Base-by-base conservation (phyloP, 129 eudicot genomes). In the Lactuca sativa region DNA sequence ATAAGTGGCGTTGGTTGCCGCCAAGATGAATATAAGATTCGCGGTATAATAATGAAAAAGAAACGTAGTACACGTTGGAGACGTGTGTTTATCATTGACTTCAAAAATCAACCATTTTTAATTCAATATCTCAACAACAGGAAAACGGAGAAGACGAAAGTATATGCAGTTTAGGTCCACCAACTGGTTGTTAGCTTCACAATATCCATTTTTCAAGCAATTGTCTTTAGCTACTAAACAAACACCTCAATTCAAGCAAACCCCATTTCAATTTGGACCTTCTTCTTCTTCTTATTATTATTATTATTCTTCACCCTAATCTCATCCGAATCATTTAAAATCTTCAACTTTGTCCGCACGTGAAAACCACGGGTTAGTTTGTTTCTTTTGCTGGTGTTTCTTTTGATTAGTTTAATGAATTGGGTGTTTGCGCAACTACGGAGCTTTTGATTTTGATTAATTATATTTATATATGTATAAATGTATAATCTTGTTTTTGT, bases 171-270 rank as follows among this genome's bases (percentile, higher is more conserved):
- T 86, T 91, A 85, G 90, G 93, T 88, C 89, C 78, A 92, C 97
- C 96, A 84, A 89, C 96, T 92, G 91, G 96, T 92, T 53, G 97
- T 88, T 92, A 82, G 72, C 69, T 70, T 73, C 80, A 74, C 78
- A 81, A 82, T 82, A 86, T 80, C 79, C 80, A 80, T 17, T 79
- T 78, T 80, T 80, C 79, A 83, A 83, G 90, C 88, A 80, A 88
- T 83, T 84, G 8, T 52, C 64, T 53, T 43, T 55, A 62, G 51
- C 73, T 56, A 67, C 64, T 76, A 61, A 66, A 66, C 67, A 66
- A 73, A 76, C 63, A 53, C 62, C 74, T 69, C 71, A 54, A 62
- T 44, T 47, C 36, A 36, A 73, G 40, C 70, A 74, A 64, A 60
- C 77, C 55, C 56, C 74, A 70, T 72, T 83, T 72, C 62, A 62